Evolutionary conservation across 257 asterid species (phyloP).

Genomic region (Plantago major): DNA sequence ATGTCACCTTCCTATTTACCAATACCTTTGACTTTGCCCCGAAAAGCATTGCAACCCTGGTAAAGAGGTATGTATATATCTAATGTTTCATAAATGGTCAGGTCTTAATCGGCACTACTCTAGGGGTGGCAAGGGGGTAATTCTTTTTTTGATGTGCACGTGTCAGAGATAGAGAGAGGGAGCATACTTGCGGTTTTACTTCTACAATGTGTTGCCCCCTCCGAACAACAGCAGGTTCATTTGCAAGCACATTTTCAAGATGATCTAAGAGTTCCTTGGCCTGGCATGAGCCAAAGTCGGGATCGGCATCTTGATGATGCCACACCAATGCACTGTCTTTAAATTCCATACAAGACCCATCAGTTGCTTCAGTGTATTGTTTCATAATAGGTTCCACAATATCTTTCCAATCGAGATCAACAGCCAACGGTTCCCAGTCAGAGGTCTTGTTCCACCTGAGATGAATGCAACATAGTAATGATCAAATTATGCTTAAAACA

Average conservation of each 20-base stretch:
- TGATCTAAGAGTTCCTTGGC: conserved; percentile 77
- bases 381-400: conserved; percentile 87
- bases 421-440: conserved; percentile 65
- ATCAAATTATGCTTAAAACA: not conserved
- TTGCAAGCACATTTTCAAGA: conserved; percentile 76
- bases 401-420: conserved; percentile 79
- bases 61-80: too few relatives aligned
- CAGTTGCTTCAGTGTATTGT: conserved; percentile 76
- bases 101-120: too few relatives aligned
- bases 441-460: conserved; percentile 55
- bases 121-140: not conserved
- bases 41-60: too few relatives aligned
- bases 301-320: conserved; percentile 83
- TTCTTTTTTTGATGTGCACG: not conserved
- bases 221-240: conserved; percentile 90
- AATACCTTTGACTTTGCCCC: too few relatives aligned
- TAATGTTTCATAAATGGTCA: too few relatives aligned
- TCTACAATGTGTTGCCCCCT: conserved; percentile 95
- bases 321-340: conserved; percentile 90
- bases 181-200: conserved; percentile 91
- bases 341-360: conserved; percentile 74
- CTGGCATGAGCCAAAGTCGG: conserved; percentile 89
- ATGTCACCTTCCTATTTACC: too few relatives aligned
- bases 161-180: conserved; percentile 3
- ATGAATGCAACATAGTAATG: not conserved